Evolutionary conservation across 2,329 filamentous ascomycete species (phyloP).

Genomic region (Hypoxylon sp.): DNA sequence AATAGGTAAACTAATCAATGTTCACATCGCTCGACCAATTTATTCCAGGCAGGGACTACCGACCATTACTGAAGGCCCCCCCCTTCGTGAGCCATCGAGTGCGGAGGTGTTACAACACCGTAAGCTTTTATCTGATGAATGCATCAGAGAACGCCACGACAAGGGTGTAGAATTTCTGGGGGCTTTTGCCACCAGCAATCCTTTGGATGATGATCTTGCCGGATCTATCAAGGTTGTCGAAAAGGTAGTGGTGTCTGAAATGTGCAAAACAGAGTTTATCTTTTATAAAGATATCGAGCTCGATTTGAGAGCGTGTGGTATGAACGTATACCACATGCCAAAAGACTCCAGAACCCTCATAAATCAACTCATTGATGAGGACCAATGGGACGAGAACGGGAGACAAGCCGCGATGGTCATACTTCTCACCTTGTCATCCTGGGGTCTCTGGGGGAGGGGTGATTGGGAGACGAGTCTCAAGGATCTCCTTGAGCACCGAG

Average conservation of each 20-base stretch:
- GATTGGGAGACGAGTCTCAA: neutral
- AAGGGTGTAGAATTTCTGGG: constrained; percentile 54
- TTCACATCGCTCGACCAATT: constrained; percentile 58
- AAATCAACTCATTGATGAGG: neutral
- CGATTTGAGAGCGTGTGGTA: constrained; percentile 49
- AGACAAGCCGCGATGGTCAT: constrained; percentile 17
- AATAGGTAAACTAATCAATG: constrained; percentile 55
- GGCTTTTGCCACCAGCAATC: constrained; percentile 54
- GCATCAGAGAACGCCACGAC: constrained; percentile 55
- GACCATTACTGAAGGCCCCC: constrained; percentile 55
- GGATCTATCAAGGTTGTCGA: constrained; percentile 42
- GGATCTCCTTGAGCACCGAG: neutral
- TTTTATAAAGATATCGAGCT: constrained; percentile 53
- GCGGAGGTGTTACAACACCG: constrained; percentile 56
- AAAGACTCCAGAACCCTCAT: constrained; percentile 16
- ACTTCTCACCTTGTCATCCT: constrained; percentile 37
- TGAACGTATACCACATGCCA: constrained; percentile 48
- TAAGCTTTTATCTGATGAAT: constrained; percentile 54
- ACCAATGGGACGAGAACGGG: constrained; percentile 28
- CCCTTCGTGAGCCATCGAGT: constrained; percentile 49
- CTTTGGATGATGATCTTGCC: constrained; percentile 48
- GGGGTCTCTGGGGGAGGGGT: neutral
- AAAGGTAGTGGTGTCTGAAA: constrained; percentile 49
- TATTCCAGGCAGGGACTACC: constrained; percentile 55
- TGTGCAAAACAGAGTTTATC: constrained; percentile 46